phyloP scores from a whole-genome alignment of 2,329 filamentous ascomycete genomes.

The Nannizziopsis arthrosporioides region DNA sequence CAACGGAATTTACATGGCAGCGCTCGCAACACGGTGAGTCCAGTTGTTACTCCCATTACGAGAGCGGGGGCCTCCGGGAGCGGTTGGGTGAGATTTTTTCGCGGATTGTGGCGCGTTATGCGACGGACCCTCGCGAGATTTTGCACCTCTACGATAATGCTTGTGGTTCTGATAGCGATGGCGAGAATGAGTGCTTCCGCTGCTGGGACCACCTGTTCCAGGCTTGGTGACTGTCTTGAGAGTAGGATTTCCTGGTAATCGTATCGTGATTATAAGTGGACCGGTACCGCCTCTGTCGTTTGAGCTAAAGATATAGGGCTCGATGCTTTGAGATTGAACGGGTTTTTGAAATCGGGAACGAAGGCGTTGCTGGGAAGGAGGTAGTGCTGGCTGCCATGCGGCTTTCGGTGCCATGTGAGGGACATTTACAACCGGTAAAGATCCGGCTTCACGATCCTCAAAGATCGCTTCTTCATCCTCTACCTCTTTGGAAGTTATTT shows the following conservation, averaged over 20 bases:
- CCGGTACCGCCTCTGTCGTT: constrained; percentile 29
- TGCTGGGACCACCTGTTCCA: constrained; percentile 19
- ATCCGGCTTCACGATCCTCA: constrained; percentile 69
- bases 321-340: constrained; percentile 41
- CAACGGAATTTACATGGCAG: background rate
- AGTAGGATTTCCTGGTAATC: constrained; percentile 37
- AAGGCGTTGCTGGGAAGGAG: constrained; percentile 25
- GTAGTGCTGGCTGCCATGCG: constrained; percentile 49
- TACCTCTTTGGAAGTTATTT: constrained; percentile 53
- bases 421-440: constrained; percentile 58
- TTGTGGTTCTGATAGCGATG: constrained; percentile 19
- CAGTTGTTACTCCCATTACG: constrained; percentile 7
- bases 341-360: constrained; percentile 43
- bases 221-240: constrained; percentile 33
- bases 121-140: constrained; percentile 37
- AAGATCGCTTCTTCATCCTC: constrained; percentile 72
- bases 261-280: constrained; percentile 33
- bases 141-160: constrained; percentile 24
- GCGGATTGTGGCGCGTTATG: constrained; percentile 11
- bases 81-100: constrained; percentile 12
- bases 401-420: constrained; percentile 51
- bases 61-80: background rate
- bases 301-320: constrained; percentile 33
- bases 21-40: constrained; percentile 7
- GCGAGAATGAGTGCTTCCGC: constrained; percentile 18